Conservation (phyloP, 768 basidiomycete species). For the Mrakia gelida region DNA sequence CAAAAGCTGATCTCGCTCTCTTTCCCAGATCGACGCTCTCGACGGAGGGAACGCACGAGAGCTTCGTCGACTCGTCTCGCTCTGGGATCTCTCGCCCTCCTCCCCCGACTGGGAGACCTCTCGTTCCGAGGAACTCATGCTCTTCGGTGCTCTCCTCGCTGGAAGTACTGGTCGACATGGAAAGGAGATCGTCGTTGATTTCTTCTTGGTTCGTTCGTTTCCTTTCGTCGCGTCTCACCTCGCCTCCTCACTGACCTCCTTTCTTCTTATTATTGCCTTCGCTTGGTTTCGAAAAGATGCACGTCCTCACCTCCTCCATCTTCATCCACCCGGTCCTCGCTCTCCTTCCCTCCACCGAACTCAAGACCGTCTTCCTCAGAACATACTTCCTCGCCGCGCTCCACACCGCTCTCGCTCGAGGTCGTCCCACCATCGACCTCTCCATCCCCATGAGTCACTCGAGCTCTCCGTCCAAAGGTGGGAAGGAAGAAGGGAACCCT, state of each 20-base stretch:
- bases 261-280: no score
- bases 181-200: slow-evolving; percentile 24
- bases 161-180: slow-evolving; percentile 20
- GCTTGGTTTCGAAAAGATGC: slow-evolving; percentile 1
- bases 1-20: not conserved
- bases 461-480: not conserved
- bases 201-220: slow-evolving; percentile 26
- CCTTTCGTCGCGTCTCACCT: not conserved
- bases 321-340: slow-evolving; percentile 12
- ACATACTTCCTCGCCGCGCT: slow-evolving; percentile 16
- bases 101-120: not conserved
- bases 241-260: not conserved
- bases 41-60: not conserved
- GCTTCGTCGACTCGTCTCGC: not conserved
- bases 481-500: not conserved
- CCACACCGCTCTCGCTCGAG: slow-evolving; percentile 18
- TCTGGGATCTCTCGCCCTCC: not conserved
- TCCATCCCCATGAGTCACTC: not conserved
- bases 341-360: slow-evolving; percentile 6
- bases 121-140: slow-evolving; percentile 7
- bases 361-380: slow-evolving; percentile 10
- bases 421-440: slow-evolving; percentile 17
- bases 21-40: not conserved
- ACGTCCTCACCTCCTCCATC: slow-evolving; percentile 29
- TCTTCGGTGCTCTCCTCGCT: slow-evolving; percentile 15